phyloP scores from a whole-genome alignment of 495 filamentous ascomycete species.

The Neurospora discreta region DNA sequence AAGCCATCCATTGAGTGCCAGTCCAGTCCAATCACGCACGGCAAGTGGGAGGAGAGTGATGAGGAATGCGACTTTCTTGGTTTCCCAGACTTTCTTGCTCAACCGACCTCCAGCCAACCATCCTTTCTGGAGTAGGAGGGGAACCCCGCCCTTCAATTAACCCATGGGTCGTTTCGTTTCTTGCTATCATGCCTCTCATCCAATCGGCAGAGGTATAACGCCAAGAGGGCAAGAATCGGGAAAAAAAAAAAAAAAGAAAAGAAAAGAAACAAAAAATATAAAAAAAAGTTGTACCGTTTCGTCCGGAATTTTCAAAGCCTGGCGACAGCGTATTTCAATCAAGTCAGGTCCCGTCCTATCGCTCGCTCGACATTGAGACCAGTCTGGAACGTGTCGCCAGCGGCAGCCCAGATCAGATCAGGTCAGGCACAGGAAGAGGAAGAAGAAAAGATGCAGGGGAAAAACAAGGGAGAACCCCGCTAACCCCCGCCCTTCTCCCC shows the following conservation, averaged over 20 bases:
- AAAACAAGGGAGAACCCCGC: neutral
- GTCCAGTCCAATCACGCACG: neutral
- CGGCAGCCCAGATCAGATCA: neutral
- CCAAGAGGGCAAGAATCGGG: neutral
- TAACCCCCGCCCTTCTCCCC: neutral
- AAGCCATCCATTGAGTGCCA: neutral
- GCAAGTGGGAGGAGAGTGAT: neutral
- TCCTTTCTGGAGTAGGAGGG: neutral
- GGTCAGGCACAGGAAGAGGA: neutral
- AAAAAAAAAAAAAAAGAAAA: neutral
- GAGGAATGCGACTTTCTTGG: neutral
- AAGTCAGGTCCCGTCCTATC: neutral
- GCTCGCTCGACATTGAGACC: neutral
- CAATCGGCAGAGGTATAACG: neutral
- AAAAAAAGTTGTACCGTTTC: no score
- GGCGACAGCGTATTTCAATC: neutral
- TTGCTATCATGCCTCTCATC: neutral
- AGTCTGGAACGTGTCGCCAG: neutral
- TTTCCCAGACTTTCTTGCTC: no score
- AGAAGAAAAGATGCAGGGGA: neutral
- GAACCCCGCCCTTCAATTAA: neutral
- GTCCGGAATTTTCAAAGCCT: neutral
- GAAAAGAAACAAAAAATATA: no score
- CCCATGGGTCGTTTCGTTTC: neutral
- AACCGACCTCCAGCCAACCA: neutral